Conservation (phyloP, 148 eudicot genomes). For the Rhododendron simsii region DNA sequence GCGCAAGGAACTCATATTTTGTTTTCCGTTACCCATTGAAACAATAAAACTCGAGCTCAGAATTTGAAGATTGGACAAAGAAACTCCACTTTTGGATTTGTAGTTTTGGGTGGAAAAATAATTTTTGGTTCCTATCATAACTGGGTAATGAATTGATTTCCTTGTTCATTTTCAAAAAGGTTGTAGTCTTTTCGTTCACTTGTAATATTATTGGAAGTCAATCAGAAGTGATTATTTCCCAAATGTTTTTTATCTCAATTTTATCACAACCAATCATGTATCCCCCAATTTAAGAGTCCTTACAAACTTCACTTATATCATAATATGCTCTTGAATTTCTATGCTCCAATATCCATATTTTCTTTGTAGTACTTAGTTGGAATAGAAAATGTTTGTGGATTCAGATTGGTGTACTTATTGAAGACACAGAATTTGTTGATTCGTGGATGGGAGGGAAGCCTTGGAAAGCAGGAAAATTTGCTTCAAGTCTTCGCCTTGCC, state of each 20-base stretch:
- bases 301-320: background rate
- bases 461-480: constrained; percentile 94
- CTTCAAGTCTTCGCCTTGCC: constrained; percentile 79
- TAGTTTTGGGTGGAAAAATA: background rate
- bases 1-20: background rate
- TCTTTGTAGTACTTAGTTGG: background rate
- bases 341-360: background rate
- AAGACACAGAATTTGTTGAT: constrained; percentile 80
- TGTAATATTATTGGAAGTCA: background rate
- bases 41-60: background rate
- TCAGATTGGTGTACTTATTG: constrained; percentile 87
- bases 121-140: background rate
- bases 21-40: background rate
- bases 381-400: constrained; percentile 2
- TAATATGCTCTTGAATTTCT: background rate
- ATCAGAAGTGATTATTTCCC: background rate
- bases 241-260: background rate
- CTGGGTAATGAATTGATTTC: background rate
- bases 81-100: background rate
- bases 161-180: background rate
- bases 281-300: background rate
- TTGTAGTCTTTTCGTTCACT: background rate
- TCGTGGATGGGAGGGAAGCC: constrained; percentile 88
- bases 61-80: background rate
- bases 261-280: background rate